A percentile compares a stretch with the other conserved stretches of the same genome.
Conservation (phyloP, 2,329 filamentous ascomycete species). For the Trichoderma brevicompactum region DNA sequence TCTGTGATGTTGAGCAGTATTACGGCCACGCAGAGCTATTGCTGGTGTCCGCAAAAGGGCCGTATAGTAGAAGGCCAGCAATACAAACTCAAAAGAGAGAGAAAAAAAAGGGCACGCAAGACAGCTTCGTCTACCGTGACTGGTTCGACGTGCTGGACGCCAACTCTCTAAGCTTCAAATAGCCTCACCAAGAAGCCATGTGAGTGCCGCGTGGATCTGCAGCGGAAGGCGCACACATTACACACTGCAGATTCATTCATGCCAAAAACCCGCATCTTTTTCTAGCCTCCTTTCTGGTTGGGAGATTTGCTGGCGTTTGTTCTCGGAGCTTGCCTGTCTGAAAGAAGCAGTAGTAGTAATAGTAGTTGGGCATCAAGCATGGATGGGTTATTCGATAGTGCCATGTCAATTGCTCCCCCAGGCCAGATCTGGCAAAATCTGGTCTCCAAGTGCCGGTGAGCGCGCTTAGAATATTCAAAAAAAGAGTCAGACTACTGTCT, state of each 20-base stretch:
- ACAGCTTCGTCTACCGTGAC: background rate
- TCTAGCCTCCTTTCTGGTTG: background rate
- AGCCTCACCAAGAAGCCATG: background rate
- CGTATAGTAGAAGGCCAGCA: background rate
- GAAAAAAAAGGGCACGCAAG: background rate
- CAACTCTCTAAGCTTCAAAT: background rate
- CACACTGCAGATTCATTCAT: background rate
- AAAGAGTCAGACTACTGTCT: background rate
- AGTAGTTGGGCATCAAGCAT: too few relatives aligned
- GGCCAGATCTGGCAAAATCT: constrained; percentile 2
- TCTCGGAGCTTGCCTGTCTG: background rate
- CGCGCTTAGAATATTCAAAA: background rate
- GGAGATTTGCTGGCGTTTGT: background rate
- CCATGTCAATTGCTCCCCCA: background rate
- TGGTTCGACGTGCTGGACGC: background rate
- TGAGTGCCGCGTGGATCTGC: background rate
- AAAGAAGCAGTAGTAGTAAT: background rate
- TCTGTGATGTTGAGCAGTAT: background rate
- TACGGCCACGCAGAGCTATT: background rate
- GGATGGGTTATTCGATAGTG: background rate
- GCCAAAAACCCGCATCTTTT: background rate
- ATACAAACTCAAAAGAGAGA: too few relatives aligned
- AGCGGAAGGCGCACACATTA: background rate
- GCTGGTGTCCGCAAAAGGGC: constrained; percentile 20
- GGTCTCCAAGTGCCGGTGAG: background rate